A percentile compares a stretch with the other conserved stretches of the same genome.
Evolutionary conservation across 257 asterid genomes (phyloP).

Genomic region (Ligustrum vulgare): DNA sequence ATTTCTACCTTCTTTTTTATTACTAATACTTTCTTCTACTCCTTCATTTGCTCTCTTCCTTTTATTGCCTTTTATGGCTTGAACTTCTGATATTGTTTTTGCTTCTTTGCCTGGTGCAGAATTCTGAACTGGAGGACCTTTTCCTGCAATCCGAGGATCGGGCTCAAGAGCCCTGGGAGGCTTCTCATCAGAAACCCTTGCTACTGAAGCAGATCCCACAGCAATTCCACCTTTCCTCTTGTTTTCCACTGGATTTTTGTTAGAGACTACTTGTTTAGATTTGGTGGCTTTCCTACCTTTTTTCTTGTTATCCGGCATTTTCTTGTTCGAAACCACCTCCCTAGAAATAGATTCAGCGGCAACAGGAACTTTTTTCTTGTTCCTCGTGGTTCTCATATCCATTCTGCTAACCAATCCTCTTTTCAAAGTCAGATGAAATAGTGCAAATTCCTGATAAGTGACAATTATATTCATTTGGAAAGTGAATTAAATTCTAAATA

Average conservation of each 20-base stretch:
- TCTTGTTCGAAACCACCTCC: neutral
- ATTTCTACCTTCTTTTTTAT: slow-evolving; percentile 21
- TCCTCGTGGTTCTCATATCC: too few species aligned
- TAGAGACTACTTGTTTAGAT: slow-evolving; percentile 10
- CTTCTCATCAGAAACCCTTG: slow-evolving; percentile 29
- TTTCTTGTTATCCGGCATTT: slow-evolving; percentile 31
- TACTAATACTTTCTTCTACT: slow-evolving; percentile 26
- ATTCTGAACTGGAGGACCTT: slow-evolving; percentile 35
- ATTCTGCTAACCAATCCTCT: slow-evolving; percentile 18
- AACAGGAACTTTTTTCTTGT: slow-evolving; percentile 10
- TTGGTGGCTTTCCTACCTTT: slow-evolving; percentile 1
- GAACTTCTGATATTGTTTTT: slow-evolving; percentile 27
- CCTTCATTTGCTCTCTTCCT: slow-evolving; percentile 41
- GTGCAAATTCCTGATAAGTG: slow-evolving; percentile 14
- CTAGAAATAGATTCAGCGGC: neutral
- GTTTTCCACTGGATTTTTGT: slow-evolving; percentile 29
- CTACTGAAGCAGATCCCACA: slow-evolving; percentile 29
- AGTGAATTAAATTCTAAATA: neutral
- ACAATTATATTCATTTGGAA: neutral
- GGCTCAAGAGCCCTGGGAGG: slow-evolving; percentile 52
- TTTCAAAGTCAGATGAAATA: slow-evolving; percentile 12
- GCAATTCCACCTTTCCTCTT: slow-evolving; percentile 24
- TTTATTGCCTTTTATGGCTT: slow-evolving; percentile 25
- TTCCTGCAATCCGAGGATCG: slow-evolving; percentile 33
- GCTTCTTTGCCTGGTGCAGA: slow-evolving; percentile 39